phyloP scores from a whole-genome alignment of 75 land plant species.

The Azolla pinnata region DNA sequence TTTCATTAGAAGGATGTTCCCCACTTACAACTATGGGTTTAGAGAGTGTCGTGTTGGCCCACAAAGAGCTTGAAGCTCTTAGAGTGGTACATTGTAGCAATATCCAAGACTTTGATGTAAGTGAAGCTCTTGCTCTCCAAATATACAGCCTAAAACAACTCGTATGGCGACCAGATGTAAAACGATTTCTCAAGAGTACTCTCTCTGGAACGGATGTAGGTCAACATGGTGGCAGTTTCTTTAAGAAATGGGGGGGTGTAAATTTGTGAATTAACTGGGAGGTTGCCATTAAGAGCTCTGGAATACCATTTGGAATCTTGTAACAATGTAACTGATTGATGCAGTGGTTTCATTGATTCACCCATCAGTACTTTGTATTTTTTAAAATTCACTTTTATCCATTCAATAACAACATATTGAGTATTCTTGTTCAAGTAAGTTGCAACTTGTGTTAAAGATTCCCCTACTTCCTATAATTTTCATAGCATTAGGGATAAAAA shows the following conservation, averaged over 20 bases:
- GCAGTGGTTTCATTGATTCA: no score
- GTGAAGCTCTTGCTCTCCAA: slow-evolving; percentile 22
- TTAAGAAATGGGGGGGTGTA: slow-evolving; percentile 15
- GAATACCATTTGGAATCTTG: no score
- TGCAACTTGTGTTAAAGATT: no score
- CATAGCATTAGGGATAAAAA: no score
- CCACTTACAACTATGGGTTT: slow-evolving; percentile 27
- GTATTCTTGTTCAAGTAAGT: no score
- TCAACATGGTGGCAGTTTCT: slow-evolving; percentile 30
- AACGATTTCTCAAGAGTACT: slow-evolving; percentile 22
- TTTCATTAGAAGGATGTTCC: slow-evolving; percentile 36
- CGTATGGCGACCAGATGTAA: slow-evolving; percentile 35
- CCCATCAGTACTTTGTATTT: no score
- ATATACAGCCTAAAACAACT: slow-evolving; percentile 26
- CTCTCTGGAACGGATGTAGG: slow-evolving; percentile 34
- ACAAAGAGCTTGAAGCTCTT: slow-evolving; percentile 29
- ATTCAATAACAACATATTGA: no score
- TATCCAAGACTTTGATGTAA: slow-evolving; percentile 29
- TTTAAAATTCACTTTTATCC: no score
- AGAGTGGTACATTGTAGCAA: slow-evolving; percentile 29
- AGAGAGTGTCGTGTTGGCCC: slow-evolving; percentile 22
- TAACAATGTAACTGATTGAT: no score
- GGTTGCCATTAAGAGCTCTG: no score
- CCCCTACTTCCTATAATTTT: no score
- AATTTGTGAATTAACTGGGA: no score